Evolutionary conservation across 768 basidiomycete species (phyloP).

Genomic region (Suillus sp.): DNA sequence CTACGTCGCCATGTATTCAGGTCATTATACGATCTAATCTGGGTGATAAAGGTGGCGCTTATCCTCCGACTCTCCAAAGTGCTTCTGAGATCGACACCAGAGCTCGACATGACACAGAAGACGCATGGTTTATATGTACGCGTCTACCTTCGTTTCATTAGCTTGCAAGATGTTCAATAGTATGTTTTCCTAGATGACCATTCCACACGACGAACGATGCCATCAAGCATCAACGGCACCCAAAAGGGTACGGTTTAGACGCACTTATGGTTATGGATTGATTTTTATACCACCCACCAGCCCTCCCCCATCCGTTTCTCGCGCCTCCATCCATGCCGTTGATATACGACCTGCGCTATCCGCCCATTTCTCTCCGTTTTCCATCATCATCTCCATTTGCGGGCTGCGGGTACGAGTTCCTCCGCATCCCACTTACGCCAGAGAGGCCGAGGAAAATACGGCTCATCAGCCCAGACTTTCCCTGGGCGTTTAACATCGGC

Average conservation of each 20-base stretch:
- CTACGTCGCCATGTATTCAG: not conserved
- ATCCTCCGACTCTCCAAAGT: not conserved
- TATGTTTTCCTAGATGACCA: not conserved
- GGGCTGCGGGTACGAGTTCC: not conserved
- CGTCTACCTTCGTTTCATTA: not conserved
- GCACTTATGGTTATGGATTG: too few species aligned
- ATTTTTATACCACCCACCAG: not conserved
- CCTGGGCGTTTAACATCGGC: slow-evolving; percentile 13
- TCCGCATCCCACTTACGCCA: slow-evolving; percentile 5
- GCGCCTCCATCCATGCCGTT: not conserved
- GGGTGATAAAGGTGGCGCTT: not conserved
- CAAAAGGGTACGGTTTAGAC: not conserved
- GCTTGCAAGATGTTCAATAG: not conserved
- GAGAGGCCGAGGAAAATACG: slow-evolving; percentile 5
- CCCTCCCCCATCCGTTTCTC: not conserved
- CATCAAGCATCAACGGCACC: not conserved
- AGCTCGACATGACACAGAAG: slow-evolving; percentile 1
- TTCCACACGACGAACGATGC: not conserved
- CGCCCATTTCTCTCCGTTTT: slow-evolving; percentile 2
- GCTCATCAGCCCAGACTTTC: slow-evolving; percentile 12
- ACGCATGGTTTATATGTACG: not conserved
- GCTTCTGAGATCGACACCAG: not conserved
- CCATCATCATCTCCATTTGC: slow-evolving; percentile 8
- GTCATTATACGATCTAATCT: not conserved
- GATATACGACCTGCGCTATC: slow-evolving; percentile 12